Evolutionary conservation across 805 yeast genomes (phyloP).

Genomic region (Suhomyces faveliae): DNA sequence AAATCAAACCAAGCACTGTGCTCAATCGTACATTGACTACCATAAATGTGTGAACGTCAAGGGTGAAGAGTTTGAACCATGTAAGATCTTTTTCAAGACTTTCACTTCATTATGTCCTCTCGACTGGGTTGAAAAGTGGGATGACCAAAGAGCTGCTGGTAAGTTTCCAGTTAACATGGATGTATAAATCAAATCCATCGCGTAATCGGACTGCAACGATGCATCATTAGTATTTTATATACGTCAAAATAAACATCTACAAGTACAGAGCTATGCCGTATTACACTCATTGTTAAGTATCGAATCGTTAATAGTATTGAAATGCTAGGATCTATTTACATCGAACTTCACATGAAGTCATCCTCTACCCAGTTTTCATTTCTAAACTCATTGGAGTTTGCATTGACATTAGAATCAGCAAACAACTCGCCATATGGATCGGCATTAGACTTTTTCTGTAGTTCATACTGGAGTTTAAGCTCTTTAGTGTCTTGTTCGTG

Average conservation of each 20-base stretch:
- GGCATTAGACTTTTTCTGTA: slow-evolving; percentile 36
- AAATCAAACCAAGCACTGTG: slow-evolving; percentile 98
- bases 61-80: slow-evolving; percentile 98
- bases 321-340: background rate
- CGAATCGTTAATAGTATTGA: no score
- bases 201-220: background rate
- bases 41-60: slow-evolving; percentile 94
- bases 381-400: slow-evolving; percentile 46
- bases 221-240: background rate
- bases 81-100: slow-evolving; percentile 90
- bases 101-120: slow-evolving; percentile 83
- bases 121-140: slow-evolving; percentile 86
- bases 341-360: slow-evolving; percentile 46
- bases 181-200: slow-evolving; percentile 4
- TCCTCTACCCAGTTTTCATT: slow-evolving; percentile 54
- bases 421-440: slow-evolving; percentile 45
- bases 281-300: no score
- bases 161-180: slow-evolving; percentile 43
- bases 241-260: background rate
- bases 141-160: slow-evolving; percentile 70
- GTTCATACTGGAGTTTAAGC: slow-evolving; percentile 35
- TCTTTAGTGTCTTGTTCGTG: slow-evolving; percentile 33
- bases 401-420: slow-evolving; percentile 44
- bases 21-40: slow-evolving; percentile 97
- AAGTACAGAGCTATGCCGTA: background rate